phyloP scores from a whole-genome alignment of 768 basidiomycete genomes.

The Termitomyces sp. region DNA sequence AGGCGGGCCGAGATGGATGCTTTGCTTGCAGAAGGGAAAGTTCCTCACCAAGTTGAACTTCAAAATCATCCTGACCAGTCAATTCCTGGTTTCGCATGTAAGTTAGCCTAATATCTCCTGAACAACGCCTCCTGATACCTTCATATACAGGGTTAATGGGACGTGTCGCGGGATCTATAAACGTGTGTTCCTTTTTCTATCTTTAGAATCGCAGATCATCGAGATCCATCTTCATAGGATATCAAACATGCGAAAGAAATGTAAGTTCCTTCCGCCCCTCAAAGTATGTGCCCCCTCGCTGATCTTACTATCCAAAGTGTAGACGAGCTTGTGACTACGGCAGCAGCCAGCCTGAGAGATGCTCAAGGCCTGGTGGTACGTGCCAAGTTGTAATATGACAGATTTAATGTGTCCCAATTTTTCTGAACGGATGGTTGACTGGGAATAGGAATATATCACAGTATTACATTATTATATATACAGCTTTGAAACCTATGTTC shows the following conservation, averaged over 20 bases:
- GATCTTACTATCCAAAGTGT: slow-evolving; percentile 39
- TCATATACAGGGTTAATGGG: slow-evolving; percentile 66
- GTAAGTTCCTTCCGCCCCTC: slow-evolving; percentile 32
- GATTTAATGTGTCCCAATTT: background rate
- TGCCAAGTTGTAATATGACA: slow-evolving; percentile 41
- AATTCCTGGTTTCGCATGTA: slow-evolving; percentile 54
- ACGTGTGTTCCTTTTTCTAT: slow-evolving; percentile 29
- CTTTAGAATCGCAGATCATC: slow-evolving; percentile 1
- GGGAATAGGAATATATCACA: background rate
- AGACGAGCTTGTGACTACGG: slow-evolving; percentile 74
- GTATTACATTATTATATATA: background rate
- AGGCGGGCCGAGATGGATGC: slow-evolving; percentile 53
- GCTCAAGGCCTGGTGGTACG: slow-evolving; percentile 40
- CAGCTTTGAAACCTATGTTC: background rate
- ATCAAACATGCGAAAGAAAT: slow-evolving; percentile 84
- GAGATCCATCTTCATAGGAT: slow-evolving; percentile 34
- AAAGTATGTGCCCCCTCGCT: background rate
- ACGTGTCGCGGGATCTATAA: slow-evolving; percentile 67
- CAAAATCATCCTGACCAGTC: slow-evolving; percentile 63
- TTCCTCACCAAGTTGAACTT: slow-evolving; percentile 75
- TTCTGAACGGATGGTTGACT: background rate
- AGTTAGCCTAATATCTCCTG: slow-evolving; percentile 16
- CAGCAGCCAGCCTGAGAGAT: slow-evolving; percentile 48
- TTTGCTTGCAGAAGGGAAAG: slow-evolving; percentile 55
- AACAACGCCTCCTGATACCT: background rate